Evolutionary conservation across 257 asterid genomes (phyloP), one percentile per base, ranked within the genome.

Genomic region (Ilex asprella): DNA sequence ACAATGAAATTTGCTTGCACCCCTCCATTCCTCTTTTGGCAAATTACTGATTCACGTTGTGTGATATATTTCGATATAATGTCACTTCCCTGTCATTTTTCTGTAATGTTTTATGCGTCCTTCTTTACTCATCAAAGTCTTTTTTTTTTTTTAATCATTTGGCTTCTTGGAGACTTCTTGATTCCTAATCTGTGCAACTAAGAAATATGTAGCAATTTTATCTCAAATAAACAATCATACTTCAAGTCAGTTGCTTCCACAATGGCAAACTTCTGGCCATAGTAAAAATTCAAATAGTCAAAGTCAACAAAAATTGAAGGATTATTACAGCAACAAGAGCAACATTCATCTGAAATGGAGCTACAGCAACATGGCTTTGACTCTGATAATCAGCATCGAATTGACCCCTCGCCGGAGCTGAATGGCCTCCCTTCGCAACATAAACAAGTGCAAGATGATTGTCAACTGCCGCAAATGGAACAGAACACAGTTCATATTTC

Each of bases 181-280:
- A 60, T 44, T 58, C 52, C 14, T 46, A 46, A 12, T 46, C 3
- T 10, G 32, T 63, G 58, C 54, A 32, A 58, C 55, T 59, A 58
- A 62, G 63, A 55, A 58, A 49, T 67, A 78, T 73, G 27, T 21
- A 65, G 81, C 70, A 65, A 78, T 77, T 21, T 59, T 84, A 59
- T 75, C 88, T 73, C 80, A 74, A 68, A 81, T 78, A 66, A 73
- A 69, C 76, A 62, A 84, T 65, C 76, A 68, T 27, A 67, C 72
- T 39, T 59, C 82, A 32, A 69, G 75, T 72, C 86, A 76, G 56
- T 77, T 80, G 79, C 78, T 70, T 67, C 64, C 81, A 4, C 89
- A 78, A 44, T 86, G 91, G 94, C 78, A 84, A 68, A 79, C 79
- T 54, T 70, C 91, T 13, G 67, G 74, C 60, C 80, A 71, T 15